phyloP scores from a whole-genome alignment of 1,284 basidiomycete genomes.

The Papiliotrema fonsecae region DNA sequence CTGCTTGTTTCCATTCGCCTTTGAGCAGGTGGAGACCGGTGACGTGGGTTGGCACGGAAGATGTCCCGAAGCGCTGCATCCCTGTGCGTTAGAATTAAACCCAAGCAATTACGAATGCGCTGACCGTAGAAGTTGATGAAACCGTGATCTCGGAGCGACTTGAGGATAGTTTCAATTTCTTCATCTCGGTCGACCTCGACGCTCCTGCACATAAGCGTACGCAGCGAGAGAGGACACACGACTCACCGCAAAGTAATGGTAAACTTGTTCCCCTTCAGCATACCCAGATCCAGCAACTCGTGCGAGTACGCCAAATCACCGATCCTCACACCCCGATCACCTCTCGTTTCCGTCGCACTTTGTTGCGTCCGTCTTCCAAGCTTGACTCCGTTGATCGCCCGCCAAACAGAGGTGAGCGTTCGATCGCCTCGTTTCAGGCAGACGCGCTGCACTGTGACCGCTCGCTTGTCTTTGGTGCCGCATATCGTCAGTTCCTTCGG shows the following conservation, averaged over 20 bases:
- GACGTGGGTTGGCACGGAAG: slow-evolving; percentile 87
- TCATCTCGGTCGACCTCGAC: slow-evolving; percentile 69
- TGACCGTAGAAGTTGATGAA: slow-evolving; percentile 98
- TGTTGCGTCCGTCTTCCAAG: slow-evolving; percentile 55
- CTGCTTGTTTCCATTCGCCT: slow-evolving; percentile 82
- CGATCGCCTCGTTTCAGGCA: slow-evolving; percentile 73
- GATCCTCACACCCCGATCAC: slow-evolving; percentile 84
- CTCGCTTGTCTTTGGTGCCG: slow-evolving; percentile 98
- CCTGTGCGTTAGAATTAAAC: slow-evolving; percentile 51
- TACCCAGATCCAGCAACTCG: slow-evolving; percentile 78
- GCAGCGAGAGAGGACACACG: neutral
- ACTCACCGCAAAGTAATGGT: slow-evolving; percentile 83
- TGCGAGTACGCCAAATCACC: slow-evolving; percentile 82
- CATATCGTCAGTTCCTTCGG: slow-evolving; percentile 80
- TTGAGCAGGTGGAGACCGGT: slow-evolving; percentile 86
- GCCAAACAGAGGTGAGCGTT: slow-evolving; percentile 82
- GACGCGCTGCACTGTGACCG: slow-evolving; percentile 90
- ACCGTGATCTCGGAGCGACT: slow-evolving; percentile 74
- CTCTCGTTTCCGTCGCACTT: slow-evolving; percentile 63
- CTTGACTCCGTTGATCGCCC: slow-evolving; percentile 63
- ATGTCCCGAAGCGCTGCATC: slow-evolving; percentile 98
- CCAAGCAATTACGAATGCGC: slow-evolving; percentile 4
- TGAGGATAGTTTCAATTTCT: slow-evolving; percentile 69
- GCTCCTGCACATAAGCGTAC: slow-evolving; percentile 56
- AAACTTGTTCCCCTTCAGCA: slow-evolving; percentile 94